A percentile compares a stretch with the other conserved stretches of the same genome.
Conservation (phyloP, 1,284 basidiomycete genomes). For the Chalciporus sp. region DNA sequence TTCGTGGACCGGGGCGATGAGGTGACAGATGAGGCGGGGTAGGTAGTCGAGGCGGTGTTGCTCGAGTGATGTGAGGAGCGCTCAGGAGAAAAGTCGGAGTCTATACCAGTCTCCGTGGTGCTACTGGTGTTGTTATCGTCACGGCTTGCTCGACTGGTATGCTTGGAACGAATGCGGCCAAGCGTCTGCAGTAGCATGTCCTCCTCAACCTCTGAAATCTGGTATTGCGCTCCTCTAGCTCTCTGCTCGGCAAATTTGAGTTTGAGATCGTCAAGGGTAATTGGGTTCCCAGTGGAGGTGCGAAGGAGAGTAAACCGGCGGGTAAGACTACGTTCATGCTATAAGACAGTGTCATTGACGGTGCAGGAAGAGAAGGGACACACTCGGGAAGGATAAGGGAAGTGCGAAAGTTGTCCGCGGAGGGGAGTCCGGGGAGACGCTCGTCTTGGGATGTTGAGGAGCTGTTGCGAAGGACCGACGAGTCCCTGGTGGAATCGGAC, state of each 20-base stretch:
- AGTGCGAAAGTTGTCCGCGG: slow-evolving; percentile 75
- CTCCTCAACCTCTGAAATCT: slow-evolving; percentile 78
- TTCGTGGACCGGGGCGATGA: slow-evolving; percentile 56
- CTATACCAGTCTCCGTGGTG: slow-evolving; percentile 37
- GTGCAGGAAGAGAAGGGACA: slow-evolving; percentile 37
- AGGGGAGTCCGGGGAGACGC: slow-evolving; percentile 57
- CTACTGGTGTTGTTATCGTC: slow-evolving; percentile 18
- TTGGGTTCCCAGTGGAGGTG: slow-evolving; percentile 61
- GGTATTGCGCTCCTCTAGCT: slow-evolving; percentile 62
- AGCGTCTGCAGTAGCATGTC: slow-evolving; percentile 79
- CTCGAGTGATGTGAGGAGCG: slow-evolving; percentile 49
- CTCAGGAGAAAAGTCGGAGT: slow-evolving; percentile 41
- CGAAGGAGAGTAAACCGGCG: slow-evolving; percentile 79
- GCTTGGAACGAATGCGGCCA: slow-evolving; percentile 54
- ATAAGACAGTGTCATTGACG: slow-evolving; percentile 18
- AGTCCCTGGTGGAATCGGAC: slow-evolving; percentile 27
- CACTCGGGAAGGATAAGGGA: slow-evolving; percentile 82
- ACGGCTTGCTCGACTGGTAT: slow-evolving; percentile 32
- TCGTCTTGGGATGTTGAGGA: slow-evolving; percentile 31
- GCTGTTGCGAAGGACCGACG: slow-evolving; percentile 19
- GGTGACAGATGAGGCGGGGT: slow-evolving; percentile 45
- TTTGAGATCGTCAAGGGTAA: slow-evolving; percentile 64
- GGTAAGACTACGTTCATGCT: slow-evolving; percentile 56
- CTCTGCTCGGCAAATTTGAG: slow-evolving; percentile 73
- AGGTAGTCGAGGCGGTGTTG: slow-evolving; percentile 43